A percentile compares a stretch with the other conserved stretches of the same genome.
Conservation (phyloP, 768 basidiomycete genomes). For the Termitomyces titanicus region DNA sequence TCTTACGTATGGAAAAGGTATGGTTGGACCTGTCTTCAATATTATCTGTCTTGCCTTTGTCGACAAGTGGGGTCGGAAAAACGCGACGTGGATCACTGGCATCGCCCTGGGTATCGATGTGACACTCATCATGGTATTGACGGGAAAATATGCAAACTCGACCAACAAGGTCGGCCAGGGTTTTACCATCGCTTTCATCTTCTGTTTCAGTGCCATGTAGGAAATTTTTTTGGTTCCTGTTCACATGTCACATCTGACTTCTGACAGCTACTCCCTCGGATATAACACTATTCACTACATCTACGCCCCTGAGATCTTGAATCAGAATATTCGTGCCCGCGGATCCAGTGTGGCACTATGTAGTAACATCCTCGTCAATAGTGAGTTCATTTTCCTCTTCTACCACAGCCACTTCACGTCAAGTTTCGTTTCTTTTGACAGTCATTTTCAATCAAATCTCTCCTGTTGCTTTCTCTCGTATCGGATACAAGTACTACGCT, state of each 20-base stretch:
- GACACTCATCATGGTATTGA: conserved; percentile 9
- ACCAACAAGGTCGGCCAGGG: conserved; percentile 7
- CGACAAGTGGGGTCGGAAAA: conserved; percentile 10
- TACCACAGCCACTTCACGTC: not conserved
- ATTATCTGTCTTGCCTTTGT: conserved; percentile 8
- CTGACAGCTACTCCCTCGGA: not conserved
- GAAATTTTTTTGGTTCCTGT: not conserved
- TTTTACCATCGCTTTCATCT: conserved; percentile 7
- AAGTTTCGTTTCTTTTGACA: not conserved
- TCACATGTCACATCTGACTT: not conserved
- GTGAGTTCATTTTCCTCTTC: not conserved
- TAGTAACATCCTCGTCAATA: not conserved
- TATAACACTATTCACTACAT: not conserved
- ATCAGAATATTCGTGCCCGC: not conserved
- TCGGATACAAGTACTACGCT: not conserved
- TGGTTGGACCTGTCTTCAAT: conserved; percentile 4
- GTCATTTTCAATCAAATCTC: not conserved
- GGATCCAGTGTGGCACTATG: not conserved
- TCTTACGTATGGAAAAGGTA: not conserved
- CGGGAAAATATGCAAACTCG: conserved; percentile 1
- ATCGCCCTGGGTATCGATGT: conserved; percentile 10
- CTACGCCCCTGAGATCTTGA: not conserved
- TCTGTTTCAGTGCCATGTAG: not conserved
- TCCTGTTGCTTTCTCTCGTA: not conserved
- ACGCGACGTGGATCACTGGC: conserved; percentile 8